These are phyloP conservation scores for Blastomyces emzantsi DNA, from an alignment of 2,329 filamentous ascomycete species.

Conservation along the genomic window DNA sequence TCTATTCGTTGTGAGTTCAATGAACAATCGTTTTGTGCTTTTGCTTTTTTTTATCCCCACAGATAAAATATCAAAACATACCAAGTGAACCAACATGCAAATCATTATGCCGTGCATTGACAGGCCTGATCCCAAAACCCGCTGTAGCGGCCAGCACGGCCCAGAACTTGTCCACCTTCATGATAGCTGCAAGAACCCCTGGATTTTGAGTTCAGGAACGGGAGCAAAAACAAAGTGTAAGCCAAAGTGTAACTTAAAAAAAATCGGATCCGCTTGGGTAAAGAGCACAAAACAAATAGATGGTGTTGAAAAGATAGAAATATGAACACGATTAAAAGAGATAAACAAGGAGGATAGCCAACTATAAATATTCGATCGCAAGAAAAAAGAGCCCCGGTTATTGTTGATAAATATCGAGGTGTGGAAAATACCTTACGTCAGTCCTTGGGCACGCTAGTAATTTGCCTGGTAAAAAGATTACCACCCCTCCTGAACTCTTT, in stretches of 20 bases:
- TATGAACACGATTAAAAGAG: too few relatives aligned
- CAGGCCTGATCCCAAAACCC: background rate
- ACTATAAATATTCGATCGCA: too few relatives aligned
- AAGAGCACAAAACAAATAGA: too few relatives aligned
- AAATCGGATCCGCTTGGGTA: background rate
- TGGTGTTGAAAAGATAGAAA: too few relatives aligned
- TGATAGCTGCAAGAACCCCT: background rate
- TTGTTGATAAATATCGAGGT: too few relatives aligned
- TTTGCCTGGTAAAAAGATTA: too few relatives aligned
- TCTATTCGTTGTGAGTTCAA: conserved; percentile 21
- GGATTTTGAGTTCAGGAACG: background rate
- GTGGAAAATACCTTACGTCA: too few relatives aligned
- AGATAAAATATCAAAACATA: background rate
- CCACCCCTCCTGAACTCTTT: too few relatives aligned
- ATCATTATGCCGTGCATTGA: background rate
- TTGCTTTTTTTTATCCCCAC: background rate
- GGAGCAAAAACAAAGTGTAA: background rate
- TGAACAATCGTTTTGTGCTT: background rate
- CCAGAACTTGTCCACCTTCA: background rate
- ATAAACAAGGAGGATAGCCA: too few relatives aligned
- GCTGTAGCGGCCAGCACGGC: background rate
- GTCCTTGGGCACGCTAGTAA: too few relatives aligned
- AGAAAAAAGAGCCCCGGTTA: too few relatives aligned
- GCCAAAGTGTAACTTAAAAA: background rate
- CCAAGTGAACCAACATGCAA: background rate